A percentile compares a stretch with the other conserved stretches of the same genome.
Conservation (phyloP, 108 stramenopile species). For the Pseudonitzschia multiseries region DNA sequence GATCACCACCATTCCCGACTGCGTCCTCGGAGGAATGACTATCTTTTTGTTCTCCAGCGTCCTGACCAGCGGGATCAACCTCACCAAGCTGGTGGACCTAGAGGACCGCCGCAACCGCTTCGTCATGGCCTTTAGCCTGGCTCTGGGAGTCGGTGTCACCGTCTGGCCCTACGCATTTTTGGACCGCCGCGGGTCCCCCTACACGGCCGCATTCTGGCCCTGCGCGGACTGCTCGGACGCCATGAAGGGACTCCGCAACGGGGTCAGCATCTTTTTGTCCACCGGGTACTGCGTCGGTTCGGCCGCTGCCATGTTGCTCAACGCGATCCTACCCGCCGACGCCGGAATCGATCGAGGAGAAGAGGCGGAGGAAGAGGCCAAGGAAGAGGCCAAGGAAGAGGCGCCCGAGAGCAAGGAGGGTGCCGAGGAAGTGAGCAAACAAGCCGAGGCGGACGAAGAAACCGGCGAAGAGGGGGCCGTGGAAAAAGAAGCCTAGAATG, state of each 20-base stretch:
- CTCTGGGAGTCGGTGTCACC: slow-evolving; percentile 66
- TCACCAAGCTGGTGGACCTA: slow-evolving; percentile 47
- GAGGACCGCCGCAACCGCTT: slow-evolving; percentile 55
- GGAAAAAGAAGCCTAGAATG: background rate
- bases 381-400: background rate
- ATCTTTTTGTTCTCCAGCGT: slow-evolving; percentile 73
- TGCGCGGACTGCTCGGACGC: slow-evolving; percentile 54
- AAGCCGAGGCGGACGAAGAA: background rate
- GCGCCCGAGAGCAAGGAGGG: background rate
- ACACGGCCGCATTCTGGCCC: slow-evolving; percentile 65
- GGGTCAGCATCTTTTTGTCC: slow-evolving; percentile 61
- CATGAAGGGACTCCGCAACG: slow-evolving; percentile 67
- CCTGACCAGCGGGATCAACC: slow-evolving; percentile 47
- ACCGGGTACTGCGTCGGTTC: slow-evolving; percentile 72
- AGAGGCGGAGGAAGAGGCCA: background rate
- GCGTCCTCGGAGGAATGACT: slow-evolving; percentile 79
- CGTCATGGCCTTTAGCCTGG: slow-evolving; percentile 60
- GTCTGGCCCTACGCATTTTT: slow-evolving; percentile 72
- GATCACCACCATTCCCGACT: slow-evolving; percentile 78
- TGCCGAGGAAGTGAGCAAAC: background rate
- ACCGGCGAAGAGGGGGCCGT: background rate
- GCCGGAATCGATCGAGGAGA: background rate
- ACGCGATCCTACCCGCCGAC: slow-evolving; percentile 56
- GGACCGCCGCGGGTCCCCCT: slow-evolving; percentile 55
- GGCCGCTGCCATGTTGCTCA: slow-evolving; percentile 57